These are phyloP conservation scores for Nemania sp. DNA, from an alignment of 2,329 filamentous ascomycete genomes.

Conservation along the genomic window DNA sequence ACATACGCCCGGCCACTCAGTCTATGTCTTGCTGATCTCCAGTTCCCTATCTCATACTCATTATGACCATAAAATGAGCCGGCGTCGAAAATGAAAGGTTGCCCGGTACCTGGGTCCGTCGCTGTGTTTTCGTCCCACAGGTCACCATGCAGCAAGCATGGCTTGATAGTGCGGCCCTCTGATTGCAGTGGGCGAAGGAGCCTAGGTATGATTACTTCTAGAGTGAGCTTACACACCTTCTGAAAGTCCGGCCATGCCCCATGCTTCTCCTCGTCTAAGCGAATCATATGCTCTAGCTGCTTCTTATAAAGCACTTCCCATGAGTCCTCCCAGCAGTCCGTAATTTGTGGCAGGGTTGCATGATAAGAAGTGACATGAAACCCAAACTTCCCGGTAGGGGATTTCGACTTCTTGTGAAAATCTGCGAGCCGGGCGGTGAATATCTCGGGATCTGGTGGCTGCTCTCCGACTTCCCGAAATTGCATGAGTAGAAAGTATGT, in stretches of 20 bases:
- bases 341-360: slow-evolving; percentile 32
- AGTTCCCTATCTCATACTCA: slow-evolving; percentile 46
- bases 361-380: slow-evolving; percentile 45
- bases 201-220: slow-evolving; percentile 10
- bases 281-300: slow-evolving; percentile 31
- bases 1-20: neutral
- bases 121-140: slow-evolving; percentile 53
- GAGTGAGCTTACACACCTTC: neutral
- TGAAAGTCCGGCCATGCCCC: neutral
- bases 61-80: slow-evolving; percentile 52
- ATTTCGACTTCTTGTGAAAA: slow-evolving; percentile 38
- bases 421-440: slow-evolving; percentile 41
- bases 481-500: slow-evolving; percentile 43
- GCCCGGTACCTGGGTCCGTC: slow-evolving; percentile 45
- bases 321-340: slow-evolving; percentile 38
- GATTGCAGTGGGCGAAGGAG: slow-evolving; percentile 49
- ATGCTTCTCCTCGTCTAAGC: neutral
- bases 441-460: slow-evolving; percentile 38
- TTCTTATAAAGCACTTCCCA: slow-evolving; percentile 43
- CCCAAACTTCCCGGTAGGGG: slow-evolving; percentile 48
- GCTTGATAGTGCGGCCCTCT: slow-evolving; percentile 49
- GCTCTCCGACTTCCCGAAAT: slow-evolving; percentile 36
- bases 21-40: slow-evolving; percentile 27
- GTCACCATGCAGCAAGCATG: slow-evolving; percentile 52
- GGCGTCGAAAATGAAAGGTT: slow-evolving; percentile 51